A percentile compares a stretch with the other conserved stretches of the same genome.
These are phyloP conservation scores for Coniochaeta sp. DNA, from an alignment of 2,329 filamentous ascomycete species.

Conservation along the genomic window DNA sequence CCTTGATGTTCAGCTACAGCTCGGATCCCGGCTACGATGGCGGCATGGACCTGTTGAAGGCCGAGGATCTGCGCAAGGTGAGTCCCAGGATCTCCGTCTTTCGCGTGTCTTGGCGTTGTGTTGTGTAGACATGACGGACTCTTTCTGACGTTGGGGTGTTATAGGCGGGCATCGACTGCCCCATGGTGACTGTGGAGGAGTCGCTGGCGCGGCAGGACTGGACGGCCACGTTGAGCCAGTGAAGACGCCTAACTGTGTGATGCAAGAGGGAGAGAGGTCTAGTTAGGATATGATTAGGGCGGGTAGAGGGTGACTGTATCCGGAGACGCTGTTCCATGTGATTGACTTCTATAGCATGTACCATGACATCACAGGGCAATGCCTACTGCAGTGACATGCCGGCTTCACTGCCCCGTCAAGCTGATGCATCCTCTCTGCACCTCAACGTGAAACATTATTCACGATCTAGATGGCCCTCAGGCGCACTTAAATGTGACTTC, in stretches of 20 bases:
- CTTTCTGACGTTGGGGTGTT: constrained; percentile 1
- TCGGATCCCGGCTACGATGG: constrained; percentile 42
- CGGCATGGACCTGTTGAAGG: constrained; percentile 31
- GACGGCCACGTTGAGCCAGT: constrained; percentile 15
- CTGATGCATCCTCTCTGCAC: too few relatives aligned
- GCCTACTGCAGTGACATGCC: too few relatives aligned
- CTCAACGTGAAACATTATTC: too few relatives aligned
- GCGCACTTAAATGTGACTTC: too few relatives aligned
- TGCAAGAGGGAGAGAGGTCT: too few relatives aligned
- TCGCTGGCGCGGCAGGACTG: constrained; percentile 28
- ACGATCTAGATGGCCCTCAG: too few relatives aligned
- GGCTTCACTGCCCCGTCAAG: too few relatives aligned
- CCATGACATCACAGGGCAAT: too few relatives aligned
- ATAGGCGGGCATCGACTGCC: constrained; percentile 35
- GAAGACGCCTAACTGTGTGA: neutral
- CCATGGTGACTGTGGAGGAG: constrained; percentile 30
- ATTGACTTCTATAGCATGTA: too few relatives aligned
- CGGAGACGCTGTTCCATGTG: too few relatives aligned
- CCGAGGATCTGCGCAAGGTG: constrained; percentile 34
- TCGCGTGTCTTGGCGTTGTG: neutral
- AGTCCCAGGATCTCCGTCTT: constrained; percentile 8
- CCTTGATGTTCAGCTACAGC: constrained; percentile 38
- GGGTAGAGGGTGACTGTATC: too few relatives aligned
- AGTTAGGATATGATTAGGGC: too few relatives aligned
- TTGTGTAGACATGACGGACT: neutral